Conservation (phyloP, 116 monocot genomes). For the Zostera marina region DNA sequence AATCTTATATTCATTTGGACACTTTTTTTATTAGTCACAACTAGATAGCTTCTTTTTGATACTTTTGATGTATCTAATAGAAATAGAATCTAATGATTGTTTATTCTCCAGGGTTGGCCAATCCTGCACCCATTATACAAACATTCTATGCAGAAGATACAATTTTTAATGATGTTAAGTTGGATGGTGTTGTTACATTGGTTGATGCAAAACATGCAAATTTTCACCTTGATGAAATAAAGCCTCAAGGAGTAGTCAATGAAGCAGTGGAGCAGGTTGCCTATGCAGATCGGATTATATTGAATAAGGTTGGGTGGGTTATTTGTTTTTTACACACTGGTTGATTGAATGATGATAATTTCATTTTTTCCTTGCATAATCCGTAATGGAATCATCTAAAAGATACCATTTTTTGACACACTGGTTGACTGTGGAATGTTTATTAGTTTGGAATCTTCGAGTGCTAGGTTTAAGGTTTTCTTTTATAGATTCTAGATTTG, state of each 20-base stretch:
- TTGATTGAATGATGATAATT: not conserved
- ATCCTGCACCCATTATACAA: constrained; percentile 94
- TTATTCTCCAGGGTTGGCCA: constrained; percentile 64
- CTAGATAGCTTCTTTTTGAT: too few species aligned
- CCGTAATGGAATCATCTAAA: too few species aligned
- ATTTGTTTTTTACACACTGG: not conserved
- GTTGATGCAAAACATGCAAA: constrained; percentile 89
- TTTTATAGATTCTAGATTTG: too few species aligned
- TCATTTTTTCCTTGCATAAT: too few species aligned
- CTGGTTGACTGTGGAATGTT: too few species aligned
- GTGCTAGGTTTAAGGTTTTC: too few species aligned
- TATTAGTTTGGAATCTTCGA: too few species aligned
- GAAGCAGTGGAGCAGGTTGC: constrained; percentile 97
- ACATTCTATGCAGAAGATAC: constrained; percentile 92
- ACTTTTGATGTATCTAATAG: too few species aligned
- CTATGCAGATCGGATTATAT: constrained; percentile 95
- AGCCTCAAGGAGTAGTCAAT: constrained; percentile 83
- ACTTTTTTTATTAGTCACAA: too few species aligned
- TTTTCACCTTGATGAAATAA: constrained; percentile 78
- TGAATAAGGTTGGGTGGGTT: constrained; percentile 60
- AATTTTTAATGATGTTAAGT: constrained; percentile 78
- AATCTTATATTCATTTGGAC: too few species aligned
- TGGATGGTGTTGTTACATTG: constrained; percentile 96
- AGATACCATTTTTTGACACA: too few species aligned
- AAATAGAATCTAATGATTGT: not conserved